Conservation (phyloP, 1,139 yeast species). For the Saccharomyces hybrid region DNA sequence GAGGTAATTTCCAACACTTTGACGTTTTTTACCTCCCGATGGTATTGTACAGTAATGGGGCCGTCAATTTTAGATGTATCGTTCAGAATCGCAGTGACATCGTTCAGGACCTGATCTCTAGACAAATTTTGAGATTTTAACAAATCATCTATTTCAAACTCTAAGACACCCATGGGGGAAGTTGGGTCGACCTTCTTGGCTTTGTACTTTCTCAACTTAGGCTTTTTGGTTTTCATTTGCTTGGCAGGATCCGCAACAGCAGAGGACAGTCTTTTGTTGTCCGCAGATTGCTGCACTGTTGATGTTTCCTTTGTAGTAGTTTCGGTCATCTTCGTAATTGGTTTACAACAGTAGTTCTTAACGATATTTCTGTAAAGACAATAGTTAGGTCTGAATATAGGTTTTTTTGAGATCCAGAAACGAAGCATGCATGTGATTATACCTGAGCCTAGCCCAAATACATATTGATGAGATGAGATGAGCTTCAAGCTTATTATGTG, state of each 20-base stretch:
- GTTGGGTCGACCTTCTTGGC: slow-evolving; percentile 64
- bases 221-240: slow-evolving; percentile 17
- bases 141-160: slow-evolving; percentile 62
- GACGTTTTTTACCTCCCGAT: slow-evolving; percentile 54
- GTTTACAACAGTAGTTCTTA: not conserved
- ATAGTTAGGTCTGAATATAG: not conserved
- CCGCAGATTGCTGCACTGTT: not conserved
- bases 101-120: slow-evolving; percentile 47
- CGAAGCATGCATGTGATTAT: not conserved
- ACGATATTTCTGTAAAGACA: not conserved
- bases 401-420: not conserved
- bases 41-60: slow-evolving; percentile 36
- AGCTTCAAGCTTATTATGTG: not conserved
- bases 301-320: not conserved
- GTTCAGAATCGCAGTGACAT: slow-evolving; percentile 58
- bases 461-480: not conserved
- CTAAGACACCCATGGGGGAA: slow-evolving; percentile 73
- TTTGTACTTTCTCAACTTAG: slow-evolving; percentile 44
- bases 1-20: slow-evolving; percentile 53
- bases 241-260: not conserved
- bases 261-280: not conserved
- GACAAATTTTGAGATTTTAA: slow-evolving; percentile 40
- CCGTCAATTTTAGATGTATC: slow-evolving; percentile 43
- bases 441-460: not conserved
- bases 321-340: not conserved